Evolutionary conservation across 345 rosid genomes (phyloP), one percentile per base, ranked within the genome.

Genomic region (Ceriops decandra): DNA sequence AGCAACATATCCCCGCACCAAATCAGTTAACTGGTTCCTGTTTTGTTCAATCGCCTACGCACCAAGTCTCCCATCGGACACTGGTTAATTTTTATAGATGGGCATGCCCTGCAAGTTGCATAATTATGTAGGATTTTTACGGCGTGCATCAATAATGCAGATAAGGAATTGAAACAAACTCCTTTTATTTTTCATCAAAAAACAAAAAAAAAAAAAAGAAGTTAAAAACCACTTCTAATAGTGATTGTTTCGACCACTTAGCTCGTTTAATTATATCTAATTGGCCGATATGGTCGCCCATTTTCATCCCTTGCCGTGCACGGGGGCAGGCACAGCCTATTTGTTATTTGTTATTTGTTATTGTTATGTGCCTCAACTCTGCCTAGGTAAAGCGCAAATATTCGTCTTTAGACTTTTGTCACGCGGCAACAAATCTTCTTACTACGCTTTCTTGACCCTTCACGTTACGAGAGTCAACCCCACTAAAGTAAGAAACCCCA

Each of bases 1-100:
- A 36, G 26, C 3, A 53, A 31, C 66, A 49, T 49, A 66, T 49
- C 35, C 30, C 42, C 1, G 46, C 2, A 9, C 11, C 46, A 36
- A 9, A 64, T 17, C 26, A 24, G 26, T 24, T 24, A 24, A 24
- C 26, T 0, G 26, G 26, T 24, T 24, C 68, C 26, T 72, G 68
- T 11, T 33, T 72, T 64, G 64, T n/a, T 46, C 7, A 58, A 52
- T 62, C 61, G 62, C 70, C 64, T 54, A 13, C 36, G 60, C 20
- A 42, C 24, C 36, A 15, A 54, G 61, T 54, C 54, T 21, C 56
- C 68, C n/a, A 31, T 31, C 52, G 33, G 24, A 52, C 42, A 6
- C 49, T 13, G 49, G 15, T 38, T 7, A 33, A 32, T 38, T 38
- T 38, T 15, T 38, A 1, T 38, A 10, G 16, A 38, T 11, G 47